Evolutionary conservation across 176 grass and related monocot species (phyloP).

Genomic region (Panicum miliaceum): DNA sequence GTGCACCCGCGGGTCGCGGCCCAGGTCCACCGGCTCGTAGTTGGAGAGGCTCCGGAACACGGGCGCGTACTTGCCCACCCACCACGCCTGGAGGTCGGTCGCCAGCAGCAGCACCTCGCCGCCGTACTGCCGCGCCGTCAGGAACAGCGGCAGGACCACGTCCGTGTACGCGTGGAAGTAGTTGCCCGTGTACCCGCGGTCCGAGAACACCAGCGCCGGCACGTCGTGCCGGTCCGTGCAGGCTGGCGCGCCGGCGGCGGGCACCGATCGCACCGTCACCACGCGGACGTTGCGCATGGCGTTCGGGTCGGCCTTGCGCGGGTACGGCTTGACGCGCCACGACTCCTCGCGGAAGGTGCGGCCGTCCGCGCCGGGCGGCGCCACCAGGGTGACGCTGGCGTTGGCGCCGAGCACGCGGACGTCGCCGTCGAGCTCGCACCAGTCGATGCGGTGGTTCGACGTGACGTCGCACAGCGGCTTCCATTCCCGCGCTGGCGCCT

Average conservation of each 20-base stretch:
- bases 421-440: conserved; percentile 78
- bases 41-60: conserved; percentile 70
- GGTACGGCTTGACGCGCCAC: conserved; percentile 70
- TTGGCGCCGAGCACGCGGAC: conserved; percentile 58
- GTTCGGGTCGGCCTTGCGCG: conserved; percentile 61
- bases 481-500: conserved; percentile 39
- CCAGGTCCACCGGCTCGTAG: conserved; percentile 68
- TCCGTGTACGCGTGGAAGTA: conserved; percentile 97
- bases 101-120: conserved; percentile 83
- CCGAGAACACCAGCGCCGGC: conserved; percentile 80
- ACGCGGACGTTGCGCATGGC: conserved; percentile 53
- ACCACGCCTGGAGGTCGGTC: conserved; percentile 55
- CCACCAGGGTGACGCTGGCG: conserved; percentile 53
- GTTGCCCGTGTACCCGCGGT: conserved; percentile 75
- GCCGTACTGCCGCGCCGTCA: conserved; percentile 61
- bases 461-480: conserved; percentile 66
- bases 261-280: conserved; percentile 52
- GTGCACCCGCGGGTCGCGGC: conserved; percentile 53
- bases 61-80: conserved; percentile 65
- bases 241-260: neutral
- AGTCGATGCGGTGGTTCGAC: conserved; percentile 74
- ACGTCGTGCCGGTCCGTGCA: conserved; percentile 57
- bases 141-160: conserved; percentile 85
- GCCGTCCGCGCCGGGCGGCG: conserved; percentile 13
- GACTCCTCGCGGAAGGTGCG: conserved; percentile 56